These are phyloP conservation scores for Cladosporium austrohemisphaericum DNA, from an alignment of 2,329 filamentous ascomycete genomes.

Conservation along the genomic window DNA sequence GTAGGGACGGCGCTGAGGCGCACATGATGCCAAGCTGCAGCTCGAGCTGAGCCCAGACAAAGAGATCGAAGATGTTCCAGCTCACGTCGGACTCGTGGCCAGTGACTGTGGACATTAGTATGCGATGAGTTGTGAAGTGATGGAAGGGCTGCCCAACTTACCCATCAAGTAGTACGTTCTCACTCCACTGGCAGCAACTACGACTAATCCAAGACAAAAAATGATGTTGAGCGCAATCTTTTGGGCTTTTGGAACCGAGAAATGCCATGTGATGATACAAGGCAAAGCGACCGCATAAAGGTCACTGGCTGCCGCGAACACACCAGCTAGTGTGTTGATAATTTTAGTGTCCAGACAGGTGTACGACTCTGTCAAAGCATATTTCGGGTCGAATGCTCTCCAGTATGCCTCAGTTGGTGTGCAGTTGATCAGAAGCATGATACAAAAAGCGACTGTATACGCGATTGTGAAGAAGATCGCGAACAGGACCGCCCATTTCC, in stretches of 20 bases:
- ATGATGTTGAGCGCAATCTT: slow-evolving; percentile 44
- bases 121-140: slow-evolving; percentile 28
- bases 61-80: slow-evolving; percentile 38
- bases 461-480: slow-evolving; percentile 37
- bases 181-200: slow-evolving; percentile 33
- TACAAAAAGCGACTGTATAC: slow-evolving; percentile 38
- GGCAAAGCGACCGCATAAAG: slow-evolving; percentile 41
- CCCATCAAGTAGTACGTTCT: slow-evolving; percentile 35
- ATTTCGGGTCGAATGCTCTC: slow-evolving; percentile 34
- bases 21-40: slow-evolving; percentile 42
- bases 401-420: slow-evolving; percentile 39
- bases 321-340: slow-evolving; percentile 36
- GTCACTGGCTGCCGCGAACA: slow-evolving; percentile 39
- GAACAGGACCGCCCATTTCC: slow-evolving; percentile 36
- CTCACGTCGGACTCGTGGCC: slow-evolving; percentile 38
- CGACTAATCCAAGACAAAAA: slow-evolving; percentile 43
- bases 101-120: slow-evolving; percentile 18
- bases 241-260: slow-evolving; percentile 41
- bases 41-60: slow-evolving; percentile 41
- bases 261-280: slow-evolving; percentile 41
- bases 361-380: slow-evolving; percentile 31
- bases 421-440: slow-evolving; percentile 37
- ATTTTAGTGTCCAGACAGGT: slow-evolving; percentile 37
- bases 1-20: slow-evolving; percentile 41
- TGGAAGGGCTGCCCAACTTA: neutral